Base-by-base conservation (phyloP, 805 yeast genomes). In the Jamesozyma hellenica region DNA sequence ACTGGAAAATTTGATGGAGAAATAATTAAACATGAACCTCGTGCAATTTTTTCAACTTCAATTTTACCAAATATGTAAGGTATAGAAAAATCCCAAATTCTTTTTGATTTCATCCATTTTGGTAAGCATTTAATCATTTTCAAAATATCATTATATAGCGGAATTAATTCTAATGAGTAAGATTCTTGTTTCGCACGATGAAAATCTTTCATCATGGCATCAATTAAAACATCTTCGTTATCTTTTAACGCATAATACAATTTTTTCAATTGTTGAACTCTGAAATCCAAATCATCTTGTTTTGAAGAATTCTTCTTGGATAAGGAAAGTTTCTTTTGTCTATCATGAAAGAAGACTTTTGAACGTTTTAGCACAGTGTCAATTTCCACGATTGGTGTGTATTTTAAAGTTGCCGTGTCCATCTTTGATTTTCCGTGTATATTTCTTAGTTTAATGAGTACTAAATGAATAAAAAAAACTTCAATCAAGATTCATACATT, bases 11-110 rank as follows among this genome's bases (percentile, higher is more conserved):
- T 51, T 48, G 68, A 46, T 42, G 54, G 51, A 2, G 62, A 43
- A 36, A 88, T 76, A 36, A 90, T 67, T 43, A 87, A 68, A 3
- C 81, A 81, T 2, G 73, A 71, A 4, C 96, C 97, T 19, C 69
- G 40, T 4, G 80, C 69, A 11, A 65, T 65, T 35, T 54, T 59
- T 40, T 71, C 72, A 15, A 67, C 50, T 10, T 36, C 36, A 19
- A 50, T 42, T 1, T 38, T 71, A 17, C 77, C 75, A 47, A 53
- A 66, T 62, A 32, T 32, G 36, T 42, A 54, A 2, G 58, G 45
- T 4, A 50, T 45, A 2, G 54, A 32, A 35, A 64, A 55, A 32
- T 42, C 71, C 32, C 5, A 56, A 44, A 57, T 47, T 4, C 55
- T 49, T 41, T 68, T 68, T 1, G 79, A 79, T 47, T 72, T 72